phyloP scores from a whole-genome alignment of 1,284 basidiomycete genomes.

The Cutaneotrichosporon sp. region DNA sequence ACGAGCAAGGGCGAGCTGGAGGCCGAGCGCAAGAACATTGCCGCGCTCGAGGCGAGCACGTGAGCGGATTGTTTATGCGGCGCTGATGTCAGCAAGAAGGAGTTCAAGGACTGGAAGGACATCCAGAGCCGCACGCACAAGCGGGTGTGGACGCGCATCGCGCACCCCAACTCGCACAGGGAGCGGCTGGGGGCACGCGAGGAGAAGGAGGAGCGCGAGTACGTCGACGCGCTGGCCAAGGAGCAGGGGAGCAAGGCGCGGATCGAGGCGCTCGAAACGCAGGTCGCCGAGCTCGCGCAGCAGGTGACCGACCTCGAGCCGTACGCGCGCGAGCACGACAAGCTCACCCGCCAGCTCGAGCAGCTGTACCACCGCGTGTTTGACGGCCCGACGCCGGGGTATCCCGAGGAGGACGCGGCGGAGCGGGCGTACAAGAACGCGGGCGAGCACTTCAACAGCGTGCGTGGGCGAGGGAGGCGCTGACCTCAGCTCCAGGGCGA shows the following conservation, averaged over 20 bases:
- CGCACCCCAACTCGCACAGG: slow-evolving; percentile 19
- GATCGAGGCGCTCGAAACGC: slow-evolving; percentile 23
- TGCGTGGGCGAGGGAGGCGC: slow-evolving; percentile 5
- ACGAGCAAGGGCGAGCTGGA: slow-evolving; percentile 15
- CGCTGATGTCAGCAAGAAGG: slow-evolving; percentile 15
- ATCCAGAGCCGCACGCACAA: slow-evolving; percentile 28
- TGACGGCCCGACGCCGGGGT: slow-evolving; percentile 25
- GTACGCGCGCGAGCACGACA: slow-evolving; percentile 17
- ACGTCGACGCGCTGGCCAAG: slow-evolving; percentile 27
- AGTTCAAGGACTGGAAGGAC: slow-evolving; percentile 29
- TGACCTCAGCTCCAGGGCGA: slow-evolving; percentile 19
- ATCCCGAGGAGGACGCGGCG: slow-evolving; percentile 28
- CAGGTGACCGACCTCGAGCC: slow-evolving; percentile 18
- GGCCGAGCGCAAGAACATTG: slow-evolving; percentile 17
- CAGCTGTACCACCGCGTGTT: slow-evolving; percentile 25
- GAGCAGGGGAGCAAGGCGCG: slow-evolving; percentile 26
- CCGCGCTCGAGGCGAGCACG: slow-evolving; percentile 20
- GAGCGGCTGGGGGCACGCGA: slow-evolving; percentile 21
- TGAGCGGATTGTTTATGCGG: slow-evolving; percentile 1
- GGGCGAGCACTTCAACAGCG: slow-evolving; percentile 16
- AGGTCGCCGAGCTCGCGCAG: slow-evolving; percentile 15
- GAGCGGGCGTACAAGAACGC: slow-evolving; percentile 18
- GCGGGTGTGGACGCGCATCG: slow-evolving; percentile 29
- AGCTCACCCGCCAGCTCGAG: slow-evolving; percentile 18
- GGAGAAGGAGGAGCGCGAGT: slow-evolving; percentile 32